Conservation (phyloP, 805 yeast genomes). For the Candida fluviatilis region DNA sequence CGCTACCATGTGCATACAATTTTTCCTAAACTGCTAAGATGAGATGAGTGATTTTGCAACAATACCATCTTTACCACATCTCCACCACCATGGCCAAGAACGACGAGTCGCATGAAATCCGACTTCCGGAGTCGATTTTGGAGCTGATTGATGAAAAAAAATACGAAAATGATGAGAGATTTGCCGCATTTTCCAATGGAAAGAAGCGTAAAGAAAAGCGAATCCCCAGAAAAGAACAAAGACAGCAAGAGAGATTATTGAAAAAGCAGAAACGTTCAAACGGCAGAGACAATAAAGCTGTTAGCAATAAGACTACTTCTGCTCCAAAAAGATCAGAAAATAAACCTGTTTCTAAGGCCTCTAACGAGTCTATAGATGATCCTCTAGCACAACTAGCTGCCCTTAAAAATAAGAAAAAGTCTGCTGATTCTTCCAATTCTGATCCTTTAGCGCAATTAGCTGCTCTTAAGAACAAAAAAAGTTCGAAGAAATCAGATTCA, state of each 20-base stretch:
- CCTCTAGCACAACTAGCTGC: constrained; percentile 14
- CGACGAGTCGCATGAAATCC: constrained; percentile 40
- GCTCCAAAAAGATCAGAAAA: not conserved
- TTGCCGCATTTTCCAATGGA: constrained; percentile 9
- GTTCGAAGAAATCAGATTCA: constrained; percentile 2
- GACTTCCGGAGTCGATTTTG: constrained; percentile 51
- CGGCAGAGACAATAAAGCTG: not conserved
- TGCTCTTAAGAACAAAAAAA: constrained; percentile 11
- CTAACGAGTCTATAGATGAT: constrained; percentile 11
- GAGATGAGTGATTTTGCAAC: constrained; percentile 1
- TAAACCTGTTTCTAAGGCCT: not conserved
- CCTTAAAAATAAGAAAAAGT: constrained; percentile 8
- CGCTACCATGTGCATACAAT: not conserved
- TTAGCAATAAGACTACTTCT: constrained; percentile 1
- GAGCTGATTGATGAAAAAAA: constrained; percentile 49
- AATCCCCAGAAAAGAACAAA: constrained; percentile 29
- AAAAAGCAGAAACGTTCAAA: constrained; percentile 27
- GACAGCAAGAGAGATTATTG: constrained; percentile 29
- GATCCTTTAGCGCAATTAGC: constrained; percentile 18
- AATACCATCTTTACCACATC: not conserved
- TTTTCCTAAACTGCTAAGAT: not conserved
- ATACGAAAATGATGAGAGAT: constrained; percentile 15
- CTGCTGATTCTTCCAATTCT: not conserved
- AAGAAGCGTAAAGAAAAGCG: constrained; percentile 21
- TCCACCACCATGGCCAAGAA: not conserved